A percentile compares a stretch with the other conserved stretches of the same genome.
Conservation (phyloP, 768 basidiomycete genomes). For the Hygrophorus russula region DNA sequence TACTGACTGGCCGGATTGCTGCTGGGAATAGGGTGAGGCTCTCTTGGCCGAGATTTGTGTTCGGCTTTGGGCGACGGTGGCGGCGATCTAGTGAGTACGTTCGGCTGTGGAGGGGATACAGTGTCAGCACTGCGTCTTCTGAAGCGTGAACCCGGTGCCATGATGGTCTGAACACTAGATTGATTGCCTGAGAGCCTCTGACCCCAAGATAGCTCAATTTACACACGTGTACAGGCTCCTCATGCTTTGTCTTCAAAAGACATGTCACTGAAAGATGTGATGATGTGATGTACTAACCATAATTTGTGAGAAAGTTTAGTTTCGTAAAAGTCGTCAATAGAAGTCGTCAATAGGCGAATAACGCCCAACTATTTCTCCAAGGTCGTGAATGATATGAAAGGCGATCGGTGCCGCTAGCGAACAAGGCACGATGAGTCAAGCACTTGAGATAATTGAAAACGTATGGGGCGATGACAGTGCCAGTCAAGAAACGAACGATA, state of each 20-base stretch:
- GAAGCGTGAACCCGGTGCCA: slow-evolving; percentile 38
- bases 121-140: slow-evolving; percentile 31
- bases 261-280: background rate
- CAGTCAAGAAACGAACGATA: background rate
- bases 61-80: slow-evolving; percentile 40
- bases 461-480: no score
- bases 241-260: background rate
- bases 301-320: background rate
- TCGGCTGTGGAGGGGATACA: slow-evolving; percentile 25
- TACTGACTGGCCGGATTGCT: slow-evolving; percentile 86
- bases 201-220: slow-evolving; percentile 7
- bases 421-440: no score
- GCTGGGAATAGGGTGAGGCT: slow-evolving; percentile 60
- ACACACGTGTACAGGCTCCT: slow-evolving; percentile 9
- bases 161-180: slow-evolving; percentile 16
- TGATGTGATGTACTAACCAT: slow-evolving; percentile 2
- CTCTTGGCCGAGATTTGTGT: slow-evolving; percentile 28
- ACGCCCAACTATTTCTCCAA: background rate
- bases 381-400: background rate
- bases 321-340: background rate
- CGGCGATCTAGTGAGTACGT: slow-evolving; percentile 31
- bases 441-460: no score
- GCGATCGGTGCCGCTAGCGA: no score
- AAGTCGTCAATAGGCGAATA: background rate
- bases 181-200: slow-evolving; percentile 7